Base-by-base conservation (phyloP, 192 early-diverging fungal genomes). In the Mortierella claussenii region DNA sequence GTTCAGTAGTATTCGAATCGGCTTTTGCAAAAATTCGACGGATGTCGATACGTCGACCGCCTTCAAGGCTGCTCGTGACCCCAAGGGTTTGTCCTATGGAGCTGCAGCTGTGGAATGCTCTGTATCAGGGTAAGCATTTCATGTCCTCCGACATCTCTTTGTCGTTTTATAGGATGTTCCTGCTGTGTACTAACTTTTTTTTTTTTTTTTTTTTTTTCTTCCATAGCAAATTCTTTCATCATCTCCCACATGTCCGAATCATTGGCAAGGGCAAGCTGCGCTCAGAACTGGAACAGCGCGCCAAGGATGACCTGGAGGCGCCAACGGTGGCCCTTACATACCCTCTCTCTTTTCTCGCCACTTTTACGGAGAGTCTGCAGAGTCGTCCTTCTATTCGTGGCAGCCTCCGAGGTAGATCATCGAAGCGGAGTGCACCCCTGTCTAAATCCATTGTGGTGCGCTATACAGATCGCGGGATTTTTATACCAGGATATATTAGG, bases 101-200 rank as follows among this genome's bases (percentile, higher is more conserved):
- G 70, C 73, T 18, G 71, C 80, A 21, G 48, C 67, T 3, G 71
- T 81, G 17, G 80, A 81, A 23, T 81, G 80, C 28, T 81, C 80
- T 4, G 63, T 81, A 13, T 81, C 80, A 30, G 80, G 71, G 57
- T 76, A n/a, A n/a, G n/a, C n/a, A n/a, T n/a, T n/a, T n/a, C n/a
- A 76, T 15, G 46, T 33, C 20, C 37, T 15, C 5, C 31, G 15
- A 8, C 18, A 17, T 17, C n/a, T 10, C 6, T 42, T n/a, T 3
- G 17, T 36, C 24, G 18, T 34, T 52, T 54, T 40, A 26, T 10
- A 34, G 31, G 10, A 36, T 17, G 42, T 42, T 28, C 15, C 10
- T 9, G 20, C 0, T 26, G 5, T 12, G 17, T 27, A 0, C 21
- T 18, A 1, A 37, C 11, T 45, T 55, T 9, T 34, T 24, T 18